A percentile compares a stretch with the other conserved stretches of the same genome.
These are phyloP conservation scores for Thalassiosira pacifica DNA, from an alignment of 352 stramenopile genomes.

Conservation along the genomic window DNA sequence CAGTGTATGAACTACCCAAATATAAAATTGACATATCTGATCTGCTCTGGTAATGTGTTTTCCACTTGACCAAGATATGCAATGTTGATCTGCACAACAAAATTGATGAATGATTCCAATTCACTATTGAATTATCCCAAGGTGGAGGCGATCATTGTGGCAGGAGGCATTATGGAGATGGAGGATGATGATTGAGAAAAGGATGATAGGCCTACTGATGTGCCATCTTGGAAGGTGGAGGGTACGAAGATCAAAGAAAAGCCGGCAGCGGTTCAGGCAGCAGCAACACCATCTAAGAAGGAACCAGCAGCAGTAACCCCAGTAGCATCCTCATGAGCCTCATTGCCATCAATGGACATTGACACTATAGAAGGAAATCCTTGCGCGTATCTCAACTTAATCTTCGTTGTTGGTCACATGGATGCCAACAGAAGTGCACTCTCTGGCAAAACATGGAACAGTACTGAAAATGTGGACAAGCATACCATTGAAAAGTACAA, in stretches of 20 bases:
- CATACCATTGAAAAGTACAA: conserved; percentile 99
- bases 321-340: too few species aligned
- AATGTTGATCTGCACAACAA: conserved; percentile 84
- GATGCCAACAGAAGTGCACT: conserved; percentile 99
- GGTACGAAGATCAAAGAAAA: conserved; percentile 53
- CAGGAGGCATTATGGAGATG: conserved; percentile 32
- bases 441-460: conserved; percentile 97
- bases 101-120: conserved; percentile 89
- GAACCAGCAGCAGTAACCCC: conserved; percentile 50
- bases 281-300: conserved; percentile 38
- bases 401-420: conserved; percentile 99
- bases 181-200: conserved; percentile 64
- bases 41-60: conserved; percentile 88
- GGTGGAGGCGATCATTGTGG: conserved; percentile 70
- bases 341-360: conserved; percentile 50
- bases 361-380: conserved; percentile 90
- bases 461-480: conserved; percentile 99
- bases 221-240: conserved; percentile 48
- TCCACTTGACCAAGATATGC: conserved; percentile 87
- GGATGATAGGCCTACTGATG: conserved; percentile 37
- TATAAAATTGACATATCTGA: too few species aligned
- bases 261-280: too few species aligned
- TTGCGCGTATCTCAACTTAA: conserved; percentile 98
- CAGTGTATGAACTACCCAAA: too few species aligned
- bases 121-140: conserved; percentile 87